Evolutionary conservation across 2,329 filamentous ascomycete genomes (phyloP).

Genomic region (Camillea tinctor): DNA sequence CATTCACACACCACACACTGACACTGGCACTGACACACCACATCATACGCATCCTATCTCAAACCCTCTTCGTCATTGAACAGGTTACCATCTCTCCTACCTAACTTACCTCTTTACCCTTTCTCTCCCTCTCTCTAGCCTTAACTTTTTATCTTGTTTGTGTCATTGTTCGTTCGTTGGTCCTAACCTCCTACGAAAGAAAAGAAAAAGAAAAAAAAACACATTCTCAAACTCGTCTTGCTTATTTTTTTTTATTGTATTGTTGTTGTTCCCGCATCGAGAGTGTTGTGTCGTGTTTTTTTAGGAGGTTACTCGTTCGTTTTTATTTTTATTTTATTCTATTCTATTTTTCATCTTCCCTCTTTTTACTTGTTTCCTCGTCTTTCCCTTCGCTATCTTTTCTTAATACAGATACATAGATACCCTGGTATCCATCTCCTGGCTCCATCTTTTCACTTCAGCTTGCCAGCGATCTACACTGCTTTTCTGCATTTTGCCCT

Average conservation of each 20-base stretch:
- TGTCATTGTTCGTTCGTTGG: neutral
- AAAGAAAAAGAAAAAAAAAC: no score
- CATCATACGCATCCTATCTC: no score
- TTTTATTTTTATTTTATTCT: no score
- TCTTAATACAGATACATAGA: neutral
- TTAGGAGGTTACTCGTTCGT: neutral
- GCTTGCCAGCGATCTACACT: neutral
- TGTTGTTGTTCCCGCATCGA: neutral
- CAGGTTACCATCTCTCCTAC: constrained; percentile 7
- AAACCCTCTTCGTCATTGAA: constrained; percentile 16
- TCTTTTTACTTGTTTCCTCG: no score
- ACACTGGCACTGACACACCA: no score
- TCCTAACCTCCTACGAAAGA: constrained; percentile 2
- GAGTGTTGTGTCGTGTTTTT: no score
- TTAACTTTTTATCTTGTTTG: constrained; percentile 9
- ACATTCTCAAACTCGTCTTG: neutral
- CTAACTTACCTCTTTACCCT: no score
- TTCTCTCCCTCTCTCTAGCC: constrained; percentile 5
- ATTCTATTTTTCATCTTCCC: no score
- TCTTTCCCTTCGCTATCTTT: neutral
- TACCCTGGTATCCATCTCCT: neutral
- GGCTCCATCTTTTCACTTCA: neutral
- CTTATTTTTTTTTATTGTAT: neutral
- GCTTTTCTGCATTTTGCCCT: neutral
- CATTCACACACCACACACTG: no score